Percentiles rank a stretch among this genome's conserved stretches.
Conservation (phyloP, 169 alveolate genomes). For the Amoebophrya sp. region DNA sequence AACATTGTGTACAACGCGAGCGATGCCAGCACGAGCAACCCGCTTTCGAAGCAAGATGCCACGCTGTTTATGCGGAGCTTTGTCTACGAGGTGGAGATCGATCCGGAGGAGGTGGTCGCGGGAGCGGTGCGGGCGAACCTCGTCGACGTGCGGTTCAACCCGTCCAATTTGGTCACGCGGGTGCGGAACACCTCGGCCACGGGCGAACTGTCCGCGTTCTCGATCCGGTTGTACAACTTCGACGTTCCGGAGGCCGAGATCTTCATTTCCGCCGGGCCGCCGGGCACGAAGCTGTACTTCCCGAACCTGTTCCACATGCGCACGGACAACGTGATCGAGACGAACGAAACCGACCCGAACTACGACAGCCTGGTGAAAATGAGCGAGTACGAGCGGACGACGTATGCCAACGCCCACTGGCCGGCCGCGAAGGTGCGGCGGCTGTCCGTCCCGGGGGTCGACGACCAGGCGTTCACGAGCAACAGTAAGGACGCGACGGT, state of each 20-base stretch:
- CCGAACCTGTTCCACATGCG: constrained; percentile 6
- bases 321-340: neutral
- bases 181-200: neutral
- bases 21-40: neutral
- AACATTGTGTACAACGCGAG: neutral
- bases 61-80: neutral
- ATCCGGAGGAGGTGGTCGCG: neutral
- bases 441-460: neutral
- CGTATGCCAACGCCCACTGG: neutral
- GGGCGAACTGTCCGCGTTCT: neutral
- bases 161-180: neutral
- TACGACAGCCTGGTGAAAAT: neutral
- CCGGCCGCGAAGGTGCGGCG: neutral
- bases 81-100: neutral
- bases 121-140: neutral
- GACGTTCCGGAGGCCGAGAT: neutral
- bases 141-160: neutral
- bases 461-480: neutral
- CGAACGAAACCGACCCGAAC: neutral
- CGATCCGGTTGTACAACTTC: neutral
- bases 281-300: neutral
- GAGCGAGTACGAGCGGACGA: neutral
- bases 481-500: neutral
- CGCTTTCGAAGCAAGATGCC: neutral
- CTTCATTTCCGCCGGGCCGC: neutral